Evolutionary conservation across 495 filamentous ascomycete species (phyloP).

Genomic region (Daldinia loculata): DNA sequence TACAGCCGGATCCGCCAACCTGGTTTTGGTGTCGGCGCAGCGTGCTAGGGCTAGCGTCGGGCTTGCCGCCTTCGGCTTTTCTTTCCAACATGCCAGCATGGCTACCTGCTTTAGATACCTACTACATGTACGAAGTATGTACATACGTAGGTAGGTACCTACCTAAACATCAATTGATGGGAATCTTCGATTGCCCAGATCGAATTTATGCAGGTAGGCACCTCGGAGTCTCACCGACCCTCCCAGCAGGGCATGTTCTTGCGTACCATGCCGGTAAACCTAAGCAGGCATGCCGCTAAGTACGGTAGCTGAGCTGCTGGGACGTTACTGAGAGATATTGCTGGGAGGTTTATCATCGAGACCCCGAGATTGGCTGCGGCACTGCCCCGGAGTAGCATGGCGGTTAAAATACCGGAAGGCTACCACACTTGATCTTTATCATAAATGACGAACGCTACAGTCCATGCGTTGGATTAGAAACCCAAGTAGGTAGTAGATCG

Average conservation of each 20-base stretch:
- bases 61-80: conserved; percentile 19
- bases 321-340: background rate
- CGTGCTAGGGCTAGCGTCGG: conserved; percentile 16
- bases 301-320: background rate
- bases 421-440: conserved; percentile 11
- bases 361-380: conserved; percentile 7
- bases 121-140: background rate
- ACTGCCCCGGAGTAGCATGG: conserved; percentile 7
- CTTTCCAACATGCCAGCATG: background rate
- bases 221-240: background rate
- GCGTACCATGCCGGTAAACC: conserved; percentile 24
- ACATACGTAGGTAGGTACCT: background rate
- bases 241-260: conserved; percentile 23
- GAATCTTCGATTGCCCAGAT: no score
- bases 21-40: conserved; percentile 11
- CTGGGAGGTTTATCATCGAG: background rate
- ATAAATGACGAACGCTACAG: conserved; percentile 14
- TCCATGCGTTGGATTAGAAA: background rate
- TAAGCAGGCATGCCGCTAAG: conserved; percentile 28
- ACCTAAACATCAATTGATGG: no score
- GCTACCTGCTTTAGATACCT: background rate
- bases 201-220: conserved; percentile 3
- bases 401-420: conserved; percentile 18
- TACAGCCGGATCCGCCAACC: conserved; percentile 34
- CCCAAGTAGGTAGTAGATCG: conserved; percentile 9